These are phyloP conservation scores for Infundibulicybe gibba DNA, from an alignment of 768 basidiomycete species.

Conservation along the genomic window DNA sequence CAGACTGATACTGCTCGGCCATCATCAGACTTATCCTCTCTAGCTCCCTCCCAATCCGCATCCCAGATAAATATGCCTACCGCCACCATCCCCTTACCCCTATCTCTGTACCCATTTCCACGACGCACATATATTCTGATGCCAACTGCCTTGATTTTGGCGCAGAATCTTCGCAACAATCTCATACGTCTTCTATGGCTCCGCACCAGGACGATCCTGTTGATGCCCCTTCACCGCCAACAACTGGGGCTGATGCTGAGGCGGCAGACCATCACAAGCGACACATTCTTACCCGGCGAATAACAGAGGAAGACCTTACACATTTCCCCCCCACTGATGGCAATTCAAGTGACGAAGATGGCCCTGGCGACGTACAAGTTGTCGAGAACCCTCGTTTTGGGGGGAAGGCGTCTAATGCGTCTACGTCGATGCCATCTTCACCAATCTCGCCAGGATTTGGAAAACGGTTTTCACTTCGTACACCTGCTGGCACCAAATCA, in stretches of 20 bases:
- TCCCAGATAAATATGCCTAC: slow-evolving; percentile 45
- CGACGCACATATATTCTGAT: too few species aligned
- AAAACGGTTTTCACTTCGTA: not conserved
- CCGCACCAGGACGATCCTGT: too few species aligned
- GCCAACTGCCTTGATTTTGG: too few species aligned
- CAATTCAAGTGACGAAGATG: slow-evolving; percentile 31
- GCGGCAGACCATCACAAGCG: slow-evolving; percentile 5
- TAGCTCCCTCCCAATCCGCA: slow-evolving; percentile 75
- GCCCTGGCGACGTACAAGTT: slow-evolving; percentile 31
- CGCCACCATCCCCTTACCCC: slow-evolving; percentile 6
- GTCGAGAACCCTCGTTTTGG: slow-evolving; percentile 58
- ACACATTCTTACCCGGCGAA: slow-evolving; percentile 23
- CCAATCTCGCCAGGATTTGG: not conserved
- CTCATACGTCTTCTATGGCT: slow-evolving; percentile 30
- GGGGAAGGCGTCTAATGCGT: slow-evolving; percentile 3
- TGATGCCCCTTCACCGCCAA: not conserved
- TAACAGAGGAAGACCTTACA: slow-evolving; percentile 29
- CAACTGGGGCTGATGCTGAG: not conserved
- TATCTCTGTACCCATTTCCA: not conserved
- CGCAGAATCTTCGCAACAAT: slow-evolving; percentile 37
- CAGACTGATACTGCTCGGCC: slow-evolving; percentile 22
- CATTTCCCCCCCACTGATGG: slow-evolving; percentile 11
- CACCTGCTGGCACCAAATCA: not conserved
- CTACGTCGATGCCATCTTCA: not conserved
- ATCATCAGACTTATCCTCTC: slow-evolving; percentile 56